A percentile compares a stretch with the other conserved stretches of the same genome.
phyloP scores from a whole-genome alignment of 2,329 filamentous ascomycete species.

The Botrytis squamosa region DNA sequence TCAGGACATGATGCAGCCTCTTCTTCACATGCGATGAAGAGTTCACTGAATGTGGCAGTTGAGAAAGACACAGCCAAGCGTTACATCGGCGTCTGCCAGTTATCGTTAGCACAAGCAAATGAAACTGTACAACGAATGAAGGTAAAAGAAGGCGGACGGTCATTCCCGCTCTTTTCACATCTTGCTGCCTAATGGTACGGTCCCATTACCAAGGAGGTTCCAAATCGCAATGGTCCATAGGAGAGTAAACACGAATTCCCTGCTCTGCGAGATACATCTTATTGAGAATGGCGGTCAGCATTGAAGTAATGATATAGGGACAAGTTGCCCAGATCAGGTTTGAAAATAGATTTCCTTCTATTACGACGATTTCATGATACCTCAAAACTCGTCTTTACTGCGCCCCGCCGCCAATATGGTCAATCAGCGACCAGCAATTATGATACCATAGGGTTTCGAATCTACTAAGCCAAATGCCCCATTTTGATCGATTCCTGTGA shows the following conservation, averaged over 20 bases:
- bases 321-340: slow-evolving; percentile 19
- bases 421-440: not conserved
- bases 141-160: slow-evolving; percentile 11
- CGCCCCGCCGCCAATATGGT: not conserved
- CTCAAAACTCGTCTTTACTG: not conserved
- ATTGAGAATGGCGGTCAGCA: not conserved
- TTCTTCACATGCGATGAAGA: slow-evolving; percentile 7
- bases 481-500: not conserved
- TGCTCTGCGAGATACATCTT: not conserved
- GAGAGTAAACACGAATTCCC: not conserved
- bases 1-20: not conserved
- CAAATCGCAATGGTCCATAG: not conserved
- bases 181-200: slow-evolving; percentile 17
- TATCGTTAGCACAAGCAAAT: not conserved
- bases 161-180: not conserved
- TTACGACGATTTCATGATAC: not conserved
- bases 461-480: not conserved
- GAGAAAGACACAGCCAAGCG: not conserved
- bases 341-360: slow-evolving; percentile 15
- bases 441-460: not conserved
- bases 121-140: not conserved
- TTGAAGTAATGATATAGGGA: slow-evolving; percentile 19
- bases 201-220: not conserved
- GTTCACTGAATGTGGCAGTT: not conserved
- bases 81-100: slow-evolving; percentile 10